A percentile compares a stretch with the other conserved stretches of the same genome.
These are phyloP conservation scores for Rosellinia necatrix DNA, from an alignment of 2,329 filamentous ascomycete species.

Conservation along the genomic window DNA sequence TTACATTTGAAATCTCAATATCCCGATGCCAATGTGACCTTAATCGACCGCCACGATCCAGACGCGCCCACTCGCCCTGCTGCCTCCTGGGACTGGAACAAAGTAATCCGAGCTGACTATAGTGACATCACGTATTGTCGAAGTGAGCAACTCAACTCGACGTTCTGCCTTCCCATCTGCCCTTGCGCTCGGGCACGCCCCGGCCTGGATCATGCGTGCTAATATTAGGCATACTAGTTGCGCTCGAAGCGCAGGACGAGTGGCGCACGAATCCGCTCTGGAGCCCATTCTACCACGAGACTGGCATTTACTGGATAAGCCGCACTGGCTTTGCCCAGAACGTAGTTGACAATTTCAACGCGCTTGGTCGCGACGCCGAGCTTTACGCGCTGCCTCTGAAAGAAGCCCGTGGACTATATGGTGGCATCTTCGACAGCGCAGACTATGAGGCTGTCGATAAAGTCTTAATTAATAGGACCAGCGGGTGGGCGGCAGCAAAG, in stretches of 20 bases:
- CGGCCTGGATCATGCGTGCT: neutral
- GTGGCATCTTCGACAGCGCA: constrained; percentile 56
- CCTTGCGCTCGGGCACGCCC: neutral
- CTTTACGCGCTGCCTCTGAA: constrained; percentile 51
- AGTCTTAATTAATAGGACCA: constrained; percentile 58
- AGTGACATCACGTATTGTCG: constrained; percentile 65
- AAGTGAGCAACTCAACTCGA: constrained; percentile 29
- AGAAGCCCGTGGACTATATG: constrained; percentile 53
- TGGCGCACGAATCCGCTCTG: constrained; percentile 53
- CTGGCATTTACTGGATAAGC: constrained; percentile 52
- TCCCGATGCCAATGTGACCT: constrained; percentile 54
- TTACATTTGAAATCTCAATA: constrained; percentile 61
- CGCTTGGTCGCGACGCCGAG: constrained; percentile 37
- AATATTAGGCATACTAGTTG: constrained; percentile 44
- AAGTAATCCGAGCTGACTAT: constrained; percentile 73
- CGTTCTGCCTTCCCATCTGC: neutral
- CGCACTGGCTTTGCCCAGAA: constrained; percentile 39
- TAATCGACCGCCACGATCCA: constrained; percentile 61
- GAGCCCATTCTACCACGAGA: constrained; percentile 53
- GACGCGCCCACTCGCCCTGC: constrained; percentile 54
- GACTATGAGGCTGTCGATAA: constrained; percentile 58
- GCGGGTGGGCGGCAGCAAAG: constrained; percentile 61
- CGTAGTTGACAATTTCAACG: constrained; percentile 40
- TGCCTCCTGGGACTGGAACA: constrained; percentile 76
- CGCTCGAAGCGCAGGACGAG: constrained; percentile 66